phyloP scores from a whole-genome alignment of 1,284 basidiomycete genomes.

The Mycena sp. region DNA sequence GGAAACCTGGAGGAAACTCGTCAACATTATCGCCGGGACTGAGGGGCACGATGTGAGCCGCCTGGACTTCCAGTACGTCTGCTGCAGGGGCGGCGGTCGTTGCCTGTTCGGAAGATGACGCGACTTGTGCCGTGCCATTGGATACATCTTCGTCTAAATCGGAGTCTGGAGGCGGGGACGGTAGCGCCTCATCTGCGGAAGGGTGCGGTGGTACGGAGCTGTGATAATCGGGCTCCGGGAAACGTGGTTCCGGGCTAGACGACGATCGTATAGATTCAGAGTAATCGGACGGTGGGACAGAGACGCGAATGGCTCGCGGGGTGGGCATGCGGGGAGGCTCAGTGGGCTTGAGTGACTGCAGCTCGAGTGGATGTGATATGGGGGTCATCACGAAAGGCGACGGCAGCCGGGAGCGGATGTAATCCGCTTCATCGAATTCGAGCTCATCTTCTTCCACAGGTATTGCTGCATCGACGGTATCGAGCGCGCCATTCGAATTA shows the following conservation, averaged over 20 bases:
- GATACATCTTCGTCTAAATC: slow-evolving; percentile 17
- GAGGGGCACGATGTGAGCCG: slow-evolving; percentile 22
- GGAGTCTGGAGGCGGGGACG: slow-evolving; percentile 26
- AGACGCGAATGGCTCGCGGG: background rate
- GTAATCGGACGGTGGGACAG: background rate
- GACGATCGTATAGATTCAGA: slow-evolving; percentile 29
- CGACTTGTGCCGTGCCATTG: background rate
- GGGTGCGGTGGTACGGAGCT: slow-evolving; percentile 7
- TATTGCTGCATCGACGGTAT: background rate
- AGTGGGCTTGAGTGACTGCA: background rate
- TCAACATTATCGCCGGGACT: slow-evolving; percentile 20
- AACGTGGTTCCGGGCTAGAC: slow-evolving; percentile 28
- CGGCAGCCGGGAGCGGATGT: slow-evolving; percentile 26
- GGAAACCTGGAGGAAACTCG: slow-evolving; percentile 29
- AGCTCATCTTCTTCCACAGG: slow-evolving; percentile 22
- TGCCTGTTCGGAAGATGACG: background rate
- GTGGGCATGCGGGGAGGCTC: background rate
- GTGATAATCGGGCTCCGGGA: background rate
- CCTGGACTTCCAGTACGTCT: slow-evolving; percentile 1
- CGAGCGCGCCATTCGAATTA: background rate
- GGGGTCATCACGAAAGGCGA: slow-evolving; percentile 25
- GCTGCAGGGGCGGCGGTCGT: too few relatives aligned
- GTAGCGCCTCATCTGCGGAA: slow-evolving; percentile 2
- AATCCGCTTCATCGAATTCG: slow-evolving; percentile 27
- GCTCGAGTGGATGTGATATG: slow-evolving; percentile 3